These are phyloP conservation scores for Naganishia vaughanmartiniae DNA, from an alignment of 768 basidiomycete genomes.

Conservation along the genomic window DNA sequence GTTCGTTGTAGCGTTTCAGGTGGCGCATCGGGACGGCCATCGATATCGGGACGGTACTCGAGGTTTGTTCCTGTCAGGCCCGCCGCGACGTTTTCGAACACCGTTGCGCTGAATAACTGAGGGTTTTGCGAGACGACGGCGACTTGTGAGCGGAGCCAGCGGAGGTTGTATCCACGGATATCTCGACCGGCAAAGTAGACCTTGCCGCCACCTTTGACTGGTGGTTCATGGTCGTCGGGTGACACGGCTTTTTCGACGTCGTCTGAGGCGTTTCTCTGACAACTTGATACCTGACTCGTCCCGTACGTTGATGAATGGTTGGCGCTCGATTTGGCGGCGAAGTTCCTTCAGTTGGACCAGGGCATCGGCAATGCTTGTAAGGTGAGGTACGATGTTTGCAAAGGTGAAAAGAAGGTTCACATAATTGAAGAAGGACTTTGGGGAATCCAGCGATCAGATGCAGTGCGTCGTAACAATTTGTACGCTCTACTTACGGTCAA, in stretches of 20 bases:
- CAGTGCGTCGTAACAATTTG: too few species aligned
- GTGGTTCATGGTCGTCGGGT: background rate
- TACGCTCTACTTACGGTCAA: too few species aligned
- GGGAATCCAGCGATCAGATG: too few species aligned
- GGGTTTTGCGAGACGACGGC: constrained; percentile 88
- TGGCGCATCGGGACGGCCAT: background rate
- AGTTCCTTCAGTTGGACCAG: constrained; percentile 37
- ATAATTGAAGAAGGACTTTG: constrained; percentile 39
- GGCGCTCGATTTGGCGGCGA: constrained; percentile 43
- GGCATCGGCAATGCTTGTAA: constrained; percentile 41
- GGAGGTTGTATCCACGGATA: constrained; percentile 71
- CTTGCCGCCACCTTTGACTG: constrained; percentile 28
- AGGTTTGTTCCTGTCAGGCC: constrained; percentile 71
- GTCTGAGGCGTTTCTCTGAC: too few species aligned
- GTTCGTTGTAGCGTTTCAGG: constrained; percentile 11
- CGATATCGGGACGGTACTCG: constrained; percentile 30
- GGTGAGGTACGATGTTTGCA: constrained; percentile 44
- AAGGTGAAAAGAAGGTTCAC: constrained; percentile 41
- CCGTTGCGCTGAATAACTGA: constrained; percentile 76
- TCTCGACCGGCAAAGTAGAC: constrained; percentile 74
- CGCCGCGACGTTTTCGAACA: constrained; percentile 76
- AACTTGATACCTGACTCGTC: constrained; percentile 36
- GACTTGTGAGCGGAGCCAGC: constrained; percentile 81
- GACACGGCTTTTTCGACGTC: background rate
- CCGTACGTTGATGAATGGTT: constrained; percentile 45